phyloP scores from a whole-genome alignment of 305 asterid species.

The Solanum chacoense region DNA sequence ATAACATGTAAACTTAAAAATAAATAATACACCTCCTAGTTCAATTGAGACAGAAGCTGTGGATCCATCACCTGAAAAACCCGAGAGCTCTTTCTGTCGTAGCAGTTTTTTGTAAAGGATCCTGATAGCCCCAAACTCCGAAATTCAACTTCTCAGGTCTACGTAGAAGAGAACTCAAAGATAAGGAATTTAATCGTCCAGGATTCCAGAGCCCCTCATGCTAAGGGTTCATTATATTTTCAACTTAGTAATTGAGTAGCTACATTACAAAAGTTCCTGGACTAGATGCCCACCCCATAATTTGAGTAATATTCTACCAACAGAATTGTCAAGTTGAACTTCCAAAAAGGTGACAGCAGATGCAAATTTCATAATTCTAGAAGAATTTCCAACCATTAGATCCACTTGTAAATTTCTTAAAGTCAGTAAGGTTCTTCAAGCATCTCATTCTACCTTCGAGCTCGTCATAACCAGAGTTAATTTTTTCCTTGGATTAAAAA shows the following conservation, averaged over 20 bases:
- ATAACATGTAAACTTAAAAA: not conserved
- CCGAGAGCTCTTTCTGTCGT: constrained; percentile 76
- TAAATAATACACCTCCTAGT: not conserved
- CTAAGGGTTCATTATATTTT: not conserved
- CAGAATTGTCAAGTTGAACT: not conserved
- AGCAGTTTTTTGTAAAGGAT: constrained; percentile 61
- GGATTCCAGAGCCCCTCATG: not conserved
- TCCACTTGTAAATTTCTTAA: not conserved
- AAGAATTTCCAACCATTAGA: not conserved
- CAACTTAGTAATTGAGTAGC: not conserved
- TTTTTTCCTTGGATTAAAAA: not conserved
- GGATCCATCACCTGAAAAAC: constrained; percentile 50
- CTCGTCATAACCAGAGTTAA: not conserved
- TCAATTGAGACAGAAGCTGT: not conserved
- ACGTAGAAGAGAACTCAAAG: not conserved
- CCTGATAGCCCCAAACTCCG: constrained; percentile 44
- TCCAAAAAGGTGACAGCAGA: not conserved
- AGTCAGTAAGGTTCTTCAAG: not conserved
- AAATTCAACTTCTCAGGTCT: not conserved
- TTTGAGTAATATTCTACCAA: not conserved
- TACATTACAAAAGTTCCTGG: not conserved
- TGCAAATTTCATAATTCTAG: not conserved
- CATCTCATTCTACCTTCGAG: not conserved
- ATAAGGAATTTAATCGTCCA: not conserved
- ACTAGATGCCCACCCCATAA: not conserved